A percentile compares a stretch with the other conserved stretches of the same genome.
Conservation (phyloP, 352 stramenopile genomes). For the Pythium scleroteichum region DNA sequence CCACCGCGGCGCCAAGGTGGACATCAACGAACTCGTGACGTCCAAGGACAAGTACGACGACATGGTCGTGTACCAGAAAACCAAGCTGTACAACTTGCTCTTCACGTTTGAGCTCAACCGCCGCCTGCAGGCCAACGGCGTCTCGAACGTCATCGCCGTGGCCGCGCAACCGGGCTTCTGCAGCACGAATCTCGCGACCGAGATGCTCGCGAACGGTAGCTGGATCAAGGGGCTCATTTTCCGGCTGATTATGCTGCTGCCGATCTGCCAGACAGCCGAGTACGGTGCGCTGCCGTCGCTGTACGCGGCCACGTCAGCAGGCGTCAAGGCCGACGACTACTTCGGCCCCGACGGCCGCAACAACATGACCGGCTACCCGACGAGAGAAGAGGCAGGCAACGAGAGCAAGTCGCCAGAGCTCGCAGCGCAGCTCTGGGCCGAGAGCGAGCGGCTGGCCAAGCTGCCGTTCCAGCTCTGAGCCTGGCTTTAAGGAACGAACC, state of each 20-base stretch:
- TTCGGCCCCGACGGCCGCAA: slow-evolving; percentile 17
- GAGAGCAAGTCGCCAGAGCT: slow-evolving; percentile 1
- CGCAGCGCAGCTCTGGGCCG: background rate
- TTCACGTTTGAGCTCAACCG: slow-evolving; percentile 49
- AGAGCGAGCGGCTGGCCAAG: slow-evolving; percentile 1
- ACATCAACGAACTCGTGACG: slow-evolving; percentile 36
- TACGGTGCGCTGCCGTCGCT: slow-evolving; percentile 46
- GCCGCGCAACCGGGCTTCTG: slow-evolving; percentile 35
- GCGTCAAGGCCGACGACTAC: slow-evolving; percentile 28
- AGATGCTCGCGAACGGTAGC: background rate
- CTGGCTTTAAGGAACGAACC: background rate
- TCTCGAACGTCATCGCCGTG: slow-evolving; percentile 21
- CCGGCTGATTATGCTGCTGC: slow-evolving; percentile 6
- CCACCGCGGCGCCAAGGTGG: slow-evolving; percentile 39
- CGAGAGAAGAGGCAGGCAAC: slow-evolving; percentile 1
- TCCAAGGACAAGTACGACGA: slow-evolving; percentile 38
- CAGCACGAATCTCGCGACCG: slow-evolving; percentile 24
- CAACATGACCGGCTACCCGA: slow-evolving; percentile 9
- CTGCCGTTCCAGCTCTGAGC: slow-evolving; percentile 11
- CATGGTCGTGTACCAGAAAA: slow-evolving; percentile 23
- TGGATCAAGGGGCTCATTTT: slow-evolving; percentile 23
- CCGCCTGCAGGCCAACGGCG: slow-evolving; percentile 23
- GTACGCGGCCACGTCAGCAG: slow-evolving; percentile 34
- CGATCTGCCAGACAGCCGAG: slow-evolving; percentile 27
- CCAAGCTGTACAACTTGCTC: slow-evolving; percentile 48